Evolutionary conservation across 768 basidiomycete species (phyloP), one percentile per base, ranked within the genome.

Genomic region (Dacryopinax spathularia): DNA sequence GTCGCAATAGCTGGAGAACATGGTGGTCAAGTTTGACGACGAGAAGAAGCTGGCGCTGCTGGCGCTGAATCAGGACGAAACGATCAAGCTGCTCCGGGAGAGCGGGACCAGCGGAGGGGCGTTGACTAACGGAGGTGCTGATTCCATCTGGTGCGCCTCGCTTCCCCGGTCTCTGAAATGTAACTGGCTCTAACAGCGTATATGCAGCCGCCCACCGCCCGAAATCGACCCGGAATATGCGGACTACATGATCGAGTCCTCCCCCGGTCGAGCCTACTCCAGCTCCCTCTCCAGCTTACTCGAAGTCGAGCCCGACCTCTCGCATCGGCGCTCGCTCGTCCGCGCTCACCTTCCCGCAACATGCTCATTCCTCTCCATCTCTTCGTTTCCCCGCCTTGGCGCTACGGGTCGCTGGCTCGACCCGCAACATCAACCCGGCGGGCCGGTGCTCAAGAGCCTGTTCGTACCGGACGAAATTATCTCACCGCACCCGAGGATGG

Each of bases 201-300:
- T 37, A 64, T n/a, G 36, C 22, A 60, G 37, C 35, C 31, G n/a
- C 29, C 78, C 84, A 1, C 82, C 91, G 22, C 96, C 96, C 1
- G 88, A 86, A 15, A 98, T 94, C 71, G 96, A 98, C 72, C 95
- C 95, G 16, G 96, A 99, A 75, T 99, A 97, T 76, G 96, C 95
- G 37, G 82, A 93, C 37, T 98, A 90, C 77, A 99, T 99, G 96
- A 81, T 99, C 61, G 96, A 99, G 73, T 92, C 92, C 1, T 98
- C 95, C 0, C 96, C 96, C 0, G 96, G 96, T 1, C 84, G 86
- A 59, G 96, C 96, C 1, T 98, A 97, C 76, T 87, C 89, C 4
- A 91, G 90, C 10, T 86, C 83, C 16, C 83, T 98, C 36, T 79
- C 80, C 31, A 91, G 94, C 73, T 80, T 98, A 18, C 78, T 98